phyloP scores from a whole-genome alignment of 2,329 filamentous ascomycete species.

The Pseudonectria buxi region DNA sequence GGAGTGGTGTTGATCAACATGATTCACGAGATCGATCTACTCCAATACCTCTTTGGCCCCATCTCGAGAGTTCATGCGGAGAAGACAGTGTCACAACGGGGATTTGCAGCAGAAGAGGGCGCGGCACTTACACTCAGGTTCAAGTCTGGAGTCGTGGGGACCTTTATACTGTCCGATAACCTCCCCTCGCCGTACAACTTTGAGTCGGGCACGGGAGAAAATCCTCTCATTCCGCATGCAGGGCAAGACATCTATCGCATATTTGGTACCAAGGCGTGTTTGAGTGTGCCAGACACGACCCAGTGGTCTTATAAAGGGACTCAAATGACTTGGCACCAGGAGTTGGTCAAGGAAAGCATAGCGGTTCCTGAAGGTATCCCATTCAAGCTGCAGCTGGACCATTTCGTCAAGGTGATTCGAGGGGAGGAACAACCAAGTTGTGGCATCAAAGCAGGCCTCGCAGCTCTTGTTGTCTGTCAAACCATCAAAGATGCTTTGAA shows the following conservation, averaged over 20 bases:
- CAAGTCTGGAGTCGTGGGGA: conserved; percentile 46
- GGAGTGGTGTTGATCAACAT: conserved; percentile 52
- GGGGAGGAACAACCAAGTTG: conserved; percentile 38
- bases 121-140: conserved; percentile 48
- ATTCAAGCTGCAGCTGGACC: conserved; percentile 45
- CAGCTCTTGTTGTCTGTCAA: conserved; percentile 45
- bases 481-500: conserved; percentile 40
- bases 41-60: conserved; percentile 50
- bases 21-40: conserved; percentile 53
- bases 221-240: conserved; percentile 41
- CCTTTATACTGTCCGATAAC: conserved; percentile 49
- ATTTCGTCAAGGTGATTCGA: conserved; percentile 43
- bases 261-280: conserved; percentile 42
- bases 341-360: conserved; percentile 25
- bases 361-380: conserved; percentile 26
- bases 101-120: conserved; percentile 48
- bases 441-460: conserved; percentile 40
- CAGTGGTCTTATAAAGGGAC: conserved; percentile 37
- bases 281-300: conserved; percentile 49
- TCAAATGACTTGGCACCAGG: conserved; percentile 36
- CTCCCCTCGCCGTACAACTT: conserved; percentile 47
- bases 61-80: conserved; percentile 47
- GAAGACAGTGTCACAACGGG: conserved; percentile 35
- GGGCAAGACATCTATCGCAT: conserved; percentile 45
- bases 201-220: conserved; percentile 52